These are phyloP conservation scores for Carallia brachiata DNA, from an alignment of 345 rosid species.

Conservation along the genomic window DNA sequence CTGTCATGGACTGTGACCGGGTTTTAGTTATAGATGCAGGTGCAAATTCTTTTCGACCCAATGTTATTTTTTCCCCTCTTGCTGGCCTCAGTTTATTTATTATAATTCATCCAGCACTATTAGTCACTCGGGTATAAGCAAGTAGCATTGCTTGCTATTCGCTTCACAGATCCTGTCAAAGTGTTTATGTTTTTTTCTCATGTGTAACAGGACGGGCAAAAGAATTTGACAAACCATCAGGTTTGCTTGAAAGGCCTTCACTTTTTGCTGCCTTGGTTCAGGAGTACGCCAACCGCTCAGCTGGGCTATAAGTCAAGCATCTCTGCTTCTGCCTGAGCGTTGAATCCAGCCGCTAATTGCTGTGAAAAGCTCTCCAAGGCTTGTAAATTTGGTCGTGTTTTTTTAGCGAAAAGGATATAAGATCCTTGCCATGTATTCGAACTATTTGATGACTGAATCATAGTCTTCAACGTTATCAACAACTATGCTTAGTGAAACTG, in stretches of 20 bases:
- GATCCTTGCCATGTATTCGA: neutral
- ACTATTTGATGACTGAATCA: too few species aligned
- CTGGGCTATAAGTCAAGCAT: constrained; percentile 40
- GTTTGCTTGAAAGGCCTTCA: constrained; percentile 63
- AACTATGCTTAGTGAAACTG: too few species aligned
- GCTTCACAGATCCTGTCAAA: too few species aligned
- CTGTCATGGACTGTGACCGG: constrained; percentile 91
- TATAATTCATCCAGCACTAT: too few species aligned
- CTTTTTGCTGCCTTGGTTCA: constrained; percentile 83
- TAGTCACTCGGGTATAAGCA: too few species aligned
- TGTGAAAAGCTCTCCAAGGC: neutral
- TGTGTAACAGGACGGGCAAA: constrained; percentile 54
- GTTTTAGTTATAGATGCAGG: constrained; percentile 87
- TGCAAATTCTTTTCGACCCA: neutral
- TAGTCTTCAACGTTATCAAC: too few species aligned
- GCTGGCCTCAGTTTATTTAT: too few species aligned
- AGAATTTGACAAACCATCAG: constrained; percentile 76
- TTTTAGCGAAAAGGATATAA: neutral
- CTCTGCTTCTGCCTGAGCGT: too few species aligned
- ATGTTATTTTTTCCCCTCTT: too few species aligned
- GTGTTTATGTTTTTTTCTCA: neutral
- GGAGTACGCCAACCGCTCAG: constrained; percentile 82
- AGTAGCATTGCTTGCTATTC: too few species aligned
- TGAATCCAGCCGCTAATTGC: neutral
- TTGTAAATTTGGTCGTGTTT: neutral